phyloP scores from a whole-genome alignment of 148 eudicot species.

The Vaccinium corymbosum region DNA sequence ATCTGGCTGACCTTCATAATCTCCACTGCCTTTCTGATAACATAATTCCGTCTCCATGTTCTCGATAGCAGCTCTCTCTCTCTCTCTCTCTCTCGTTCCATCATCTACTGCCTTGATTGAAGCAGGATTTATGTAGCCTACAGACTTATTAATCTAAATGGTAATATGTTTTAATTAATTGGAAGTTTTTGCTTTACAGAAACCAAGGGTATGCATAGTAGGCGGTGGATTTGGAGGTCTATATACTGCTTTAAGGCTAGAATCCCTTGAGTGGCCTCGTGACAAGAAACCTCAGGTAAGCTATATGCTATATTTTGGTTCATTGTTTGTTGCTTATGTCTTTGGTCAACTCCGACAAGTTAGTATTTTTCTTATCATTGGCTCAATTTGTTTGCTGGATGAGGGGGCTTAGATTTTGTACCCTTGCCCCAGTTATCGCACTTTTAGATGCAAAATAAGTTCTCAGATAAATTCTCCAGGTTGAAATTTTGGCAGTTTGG shows the following conservation, averaged over 20 bases:
- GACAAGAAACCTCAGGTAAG: conserved; percentile 94
- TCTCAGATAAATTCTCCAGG: background rate
- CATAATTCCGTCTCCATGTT: background rate
- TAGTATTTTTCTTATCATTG: background rate
- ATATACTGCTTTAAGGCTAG: conserved; percentile 88
- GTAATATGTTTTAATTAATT: background rate
- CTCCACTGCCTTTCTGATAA: background rate
- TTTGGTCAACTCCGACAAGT: background rate
- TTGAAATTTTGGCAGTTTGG: background rate
- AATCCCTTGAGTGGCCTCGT: conserved; percentile 93
- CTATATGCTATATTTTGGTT: background rate
- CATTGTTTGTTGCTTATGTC: background rate
- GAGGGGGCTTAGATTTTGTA: background rate
- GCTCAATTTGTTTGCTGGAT: background rate
- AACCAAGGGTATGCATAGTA: conserved; percentile 89
- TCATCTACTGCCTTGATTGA: background rate
- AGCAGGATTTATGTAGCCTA: background rate
- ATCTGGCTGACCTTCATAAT: background rate
- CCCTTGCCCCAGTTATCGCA: background rate
- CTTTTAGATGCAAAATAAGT: background rate
- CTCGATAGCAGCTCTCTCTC: background rate
- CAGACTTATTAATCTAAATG: background rate
- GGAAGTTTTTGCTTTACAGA: conserved; percentile 38
- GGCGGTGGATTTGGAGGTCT: conserved; percentile 99
- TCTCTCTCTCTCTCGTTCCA: background rate